A percentile compares a stretch with the other conserved stretches of the same genome.
These are phyloP conservation scores for Yamadazyma sp. DNA, from an alignment of 1,139 yeast species.

Conservation along the genomic window DNA sequence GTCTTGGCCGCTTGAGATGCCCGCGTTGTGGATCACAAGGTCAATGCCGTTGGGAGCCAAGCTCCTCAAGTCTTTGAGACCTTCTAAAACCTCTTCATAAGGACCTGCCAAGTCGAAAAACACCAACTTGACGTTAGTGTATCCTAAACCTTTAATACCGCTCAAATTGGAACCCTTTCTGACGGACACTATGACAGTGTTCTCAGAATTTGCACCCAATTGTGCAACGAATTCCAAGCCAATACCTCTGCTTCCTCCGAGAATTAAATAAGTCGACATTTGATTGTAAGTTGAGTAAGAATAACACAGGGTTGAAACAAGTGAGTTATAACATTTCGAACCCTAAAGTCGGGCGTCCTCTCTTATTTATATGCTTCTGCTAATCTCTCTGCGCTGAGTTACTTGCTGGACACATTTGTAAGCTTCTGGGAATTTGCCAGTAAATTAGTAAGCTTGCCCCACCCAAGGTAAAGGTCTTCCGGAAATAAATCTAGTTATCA, in stretches of 20 bases:
- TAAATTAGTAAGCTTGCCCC: too few species aligned
- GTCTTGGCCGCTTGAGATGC: background rate
- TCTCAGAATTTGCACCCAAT: conserved; percentile 5
- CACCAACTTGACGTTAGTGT: conserved; percentile 4
- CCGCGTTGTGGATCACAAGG: conserved; percentile 9
- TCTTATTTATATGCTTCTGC: too few species aligned
- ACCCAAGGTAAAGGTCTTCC: too few species aligned
- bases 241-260: conserved; percentile 10
- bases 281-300: too few species aligned
- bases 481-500: too few species aligned
- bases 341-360: too few species aligned
- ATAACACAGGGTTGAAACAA: too few species aligned
- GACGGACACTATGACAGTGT: conserved; percentile 6
- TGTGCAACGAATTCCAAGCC: conserved; percentile 7
- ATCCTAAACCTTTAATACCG: conserved; percentile 1
- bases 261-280: conserved; percentile 10
- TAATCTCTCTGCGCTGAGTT: too few species aligned
- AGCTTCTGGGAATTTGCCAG: too few species aligned
- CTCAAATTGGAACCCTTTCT: conserved; percentile 5
- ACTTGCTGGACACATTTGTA: too few species aligned
- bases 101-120: conserved; percentile 2
- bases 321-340: too few species aligned
- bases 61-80: conserved; percentile 4
- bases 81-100: conserved; percentile 1
- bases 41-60: conserved; percentile 7